Evolutionary conservation across 352 stramenopile species (phyloP).

Genomic region (Globisporangium carolinianum): DNA sequence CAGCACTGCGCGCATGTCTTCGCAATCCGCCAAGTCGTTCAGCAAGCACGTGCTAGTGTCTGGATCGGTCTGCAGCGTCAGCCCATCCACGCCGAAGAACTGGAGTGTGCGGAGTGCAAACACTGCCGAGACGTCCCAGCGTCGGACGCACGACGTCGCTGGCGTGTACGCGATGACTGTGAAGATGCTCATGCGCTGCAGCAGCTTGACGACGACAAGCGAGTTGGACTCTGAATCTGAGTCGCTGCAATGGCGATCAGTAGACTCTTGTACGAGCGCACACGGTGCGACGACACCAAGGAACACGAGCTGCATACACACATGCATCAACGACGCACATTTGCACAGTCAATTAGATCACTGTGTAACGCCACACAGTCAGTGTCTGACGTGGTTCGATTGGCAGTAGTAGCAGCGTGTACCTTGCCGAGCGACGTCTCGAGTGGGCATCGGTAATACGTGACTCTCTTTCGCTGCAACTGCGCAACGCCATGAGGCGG

Average conservation of each 20-base stretch:
- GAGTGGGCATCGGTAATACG: constrained; percentile 11
- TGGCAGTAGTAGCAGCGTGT: background rate
- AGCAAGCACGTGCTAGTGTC: background rate
- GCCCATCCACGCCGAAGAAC: constrained; percentile 22
- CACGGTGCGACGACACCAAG: constrained; percentile 14
- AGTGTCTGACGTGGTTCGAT: background rate
- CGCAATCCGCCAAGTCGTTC: background rate
- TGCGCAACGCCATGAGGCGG: background rate
- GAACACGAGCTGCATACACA: constrained; percentile 27
- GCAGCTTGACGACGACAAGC: constrained; percentile 17
- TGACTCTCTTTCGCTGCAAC: background rate
- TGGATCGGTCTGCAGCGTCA: constrained; percentile 6
- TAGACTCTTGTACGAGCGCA: too few relatives aligned
- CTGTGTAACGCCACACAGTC: background rate
- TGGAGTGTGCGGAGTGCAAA: constrained; percentile 37
- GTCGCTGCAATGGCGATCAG: too few relatives aligned
- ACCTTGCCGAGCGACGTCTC: constrained; percentile 43
- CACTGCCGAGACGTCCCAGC: constrained; percentile 28
- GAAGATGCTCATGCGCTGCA: constrained; percentile 24
- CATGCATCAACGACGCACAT: background rate
- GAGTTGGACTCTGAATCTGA: background rate
- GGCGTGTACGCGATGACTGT: constrained; percentile 37
- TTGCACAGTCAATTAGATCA: background rate
- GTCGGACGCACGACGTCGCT: constrained; percentile 14
- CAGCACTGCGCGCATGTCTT: background rate